Evolutionary conservation across 768 basidiomycete species (phyloP).

Genomic region (Glaciozyma antarctica): DNA sequence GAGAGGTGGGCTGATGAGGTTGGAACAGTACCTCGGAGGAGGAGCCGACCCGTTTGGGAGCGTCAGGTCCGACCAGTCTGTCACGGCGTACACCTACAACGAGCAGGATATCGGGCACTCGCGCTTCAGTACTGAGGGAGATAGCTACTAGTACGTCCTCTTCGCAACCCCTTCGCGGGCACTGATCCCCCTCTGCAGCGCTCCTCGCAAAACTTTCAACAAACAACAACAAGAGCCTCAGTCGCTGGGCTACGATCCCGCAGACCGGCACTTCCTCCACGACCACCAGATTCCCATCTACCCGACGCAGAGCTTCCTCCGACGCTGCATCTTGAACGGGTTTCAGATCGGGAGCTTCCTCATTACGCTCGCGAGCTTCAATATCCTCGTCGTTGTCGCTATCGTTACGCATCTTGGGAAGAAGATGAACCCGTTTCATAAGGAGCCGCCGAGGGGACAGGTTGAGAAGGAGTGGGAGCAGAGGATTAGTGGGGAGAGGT

Average conservation of each 20-base stretch:
- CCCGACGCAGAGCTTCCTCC: constrained; percentile 17
- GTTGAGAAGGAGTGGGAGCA: constrained; percentile 41
- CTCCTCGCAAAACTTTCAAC: neutral
- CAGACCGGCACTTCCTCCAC: constrained; percentile 8
- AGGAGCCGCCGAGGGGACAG: constrained; percentile 40
- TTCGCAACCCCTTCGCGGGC: no score
- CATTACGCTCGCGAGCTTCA: constrained; percentile 41
- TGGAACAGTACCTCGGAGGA: constrained; percentile 10
- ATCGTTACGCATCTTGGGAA: constrained; percentile 29
- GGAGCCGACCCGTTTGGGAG: constrained; percentile 1
- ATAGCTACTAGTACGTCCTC: constrained; percentile 11
- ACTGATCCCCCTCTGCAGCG: neutral
- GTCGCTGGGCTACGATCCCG: constrained; percentile 7
- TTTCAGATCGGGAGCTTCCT: constrained; percentile 16
- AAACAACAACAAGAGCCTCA: neutral
- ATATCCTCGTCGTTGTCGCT: constrained; percentile 42
- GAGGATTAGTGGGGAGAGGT: constrained; percentile 41
- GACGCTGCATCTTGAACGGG: constrained; percentile 9
- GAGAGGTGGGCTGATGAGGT: neutral
- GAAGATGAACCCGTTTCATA: constrained; percentile 33
- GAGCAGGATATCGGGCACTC: constrained; percentile 3
- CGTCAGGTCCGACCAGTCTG: neutral
- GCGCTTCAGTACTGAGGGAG: neutral
- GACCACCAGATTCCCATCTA: constrained; percentile 5
- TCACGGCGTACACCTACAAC: neutral